Evolutionary conservation across 495 filamentous ascomycete genomes (phyloP).

Genomic region (Polyplosphaeria fusca): DNA sequence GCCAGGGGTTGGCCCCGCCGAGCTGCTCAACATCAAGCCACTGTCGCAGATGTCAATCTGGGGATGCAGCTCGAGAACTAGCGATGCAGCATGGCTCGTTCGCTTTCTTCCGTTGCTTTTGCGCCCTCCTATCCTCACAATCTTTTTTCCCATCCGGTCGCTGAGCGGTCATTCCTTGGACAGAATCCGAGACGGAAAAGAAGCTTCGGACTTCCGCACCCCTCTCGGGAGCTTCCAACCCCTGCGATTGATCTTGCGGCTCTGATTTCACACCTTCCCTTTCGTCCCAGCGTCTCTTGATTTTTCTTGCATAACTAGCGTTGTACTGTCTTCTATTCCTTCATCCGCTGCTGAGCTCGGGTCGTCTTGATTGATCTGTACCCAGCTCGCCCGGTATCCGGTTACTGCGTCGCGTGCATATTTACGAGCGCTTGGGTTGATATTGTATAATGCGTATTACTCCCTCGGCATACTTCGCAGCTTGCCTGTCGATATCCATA

Average conservation of each 20-base stretch:
- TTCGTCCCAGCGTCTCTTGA: no score
- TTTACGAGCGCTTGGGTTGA: no score
- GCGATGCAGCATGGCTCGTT: background rate
- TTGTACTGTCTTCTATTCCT: background rate
- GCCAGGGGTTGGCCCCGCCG: background rate
- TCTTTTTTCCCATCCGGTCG: no score
- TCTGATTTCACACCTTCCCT: background rate
- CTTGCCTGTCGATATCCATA: slow-evolving; percentile 17
- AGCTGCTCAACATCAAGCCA: slow-evolving; percentile 1
- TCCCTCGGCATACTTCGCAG: background rate
- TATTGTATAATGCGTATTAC: slow-evolving; percentile 23
- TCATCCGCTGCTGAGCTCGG: background rate
- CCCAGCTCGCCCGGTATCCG: background rate
- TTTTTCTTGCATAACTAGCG: background rate
- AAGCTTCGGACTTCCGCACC: background rate
- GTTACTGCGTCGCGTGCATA: background rate
- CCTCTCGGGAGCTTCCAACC: background rate
- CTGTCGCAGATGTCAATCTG: slow-evolving; percentile 12
- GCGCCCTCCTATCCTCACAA: background rate
- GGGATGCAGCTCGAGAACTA: slow-evolving; percentile 9
- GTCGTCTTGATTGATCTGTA: slow-evolving; percentile 26
- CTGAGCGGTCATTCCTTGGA: background rate
- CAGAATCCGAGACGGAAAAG: background rate
- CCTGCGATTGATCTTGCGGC: slow-evolving; percentile 8
- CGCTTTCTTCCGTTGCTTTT: background rate